Base-by-base conservation (phyloP, 2,329 filamentous ascomycete genomes). In the Phialocephala sp. region DNA sequence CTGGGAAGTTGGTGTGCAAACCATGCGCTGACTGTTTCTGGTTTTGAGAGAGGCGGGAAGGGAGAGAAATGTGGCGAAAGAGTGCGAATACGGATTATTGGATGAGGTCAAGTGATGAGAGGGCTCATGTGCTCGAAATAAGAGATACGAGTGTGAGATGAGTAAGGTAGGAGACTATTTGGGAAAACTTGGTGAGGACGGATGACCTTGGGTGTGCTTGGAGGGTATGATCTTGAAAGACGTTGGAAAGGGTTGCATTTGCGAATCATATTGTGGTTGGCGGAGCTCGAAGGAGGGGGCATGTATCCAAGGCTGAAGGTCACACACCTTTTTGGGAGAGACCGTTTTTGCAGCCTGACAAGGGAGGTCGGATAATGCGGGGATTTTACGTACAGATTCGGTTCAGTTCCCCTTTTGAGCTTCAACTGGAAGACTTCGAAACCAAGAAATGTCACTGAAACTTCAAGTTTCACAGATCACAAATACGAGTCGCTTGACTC, bases 401-500 rank as follows among this genome's bases (percentile, higher is more conserved):
- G 27, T 32, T 32, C 18, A 20, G 24, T 54, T 54, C 22, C 50
- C 20, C 24, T 20, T 50, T 50, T 24, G 11, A 50, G 45, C 22
- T 50, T 50, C 50, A 32, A 18, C 24, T 35, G 8, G 18, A 14
- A 18, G 50, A 18, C 50, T n/a, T 35, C 50, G 50, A 32, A 54
- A 54, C 50, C 50, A 32, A 27, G 47, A 52, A 27, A 54, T 54
- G 50, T 32, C 24, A 54, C 24, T 54, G 15, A 47, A 11, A 20
- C n/a, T 22, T 47, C 43, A 47, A 22, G 50, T 54, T 35, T 54
- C 50, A 54, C 50, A 54, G 50, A 32, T 50, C 45, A 50, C 45
- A 8, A n/a, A 50, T 50, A 50, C 50, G 50, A 32, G 24, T 54
- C 24, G 50, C 50, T 54, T 27, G 50, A 54, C 50, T 54, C 50